A percentile compares a stretch with the other conserved stretches of the same genome.
Evolutionary conservation across 106 monocot species (phyloP).

Genomic region (Apostasia ramifera): DNA sequence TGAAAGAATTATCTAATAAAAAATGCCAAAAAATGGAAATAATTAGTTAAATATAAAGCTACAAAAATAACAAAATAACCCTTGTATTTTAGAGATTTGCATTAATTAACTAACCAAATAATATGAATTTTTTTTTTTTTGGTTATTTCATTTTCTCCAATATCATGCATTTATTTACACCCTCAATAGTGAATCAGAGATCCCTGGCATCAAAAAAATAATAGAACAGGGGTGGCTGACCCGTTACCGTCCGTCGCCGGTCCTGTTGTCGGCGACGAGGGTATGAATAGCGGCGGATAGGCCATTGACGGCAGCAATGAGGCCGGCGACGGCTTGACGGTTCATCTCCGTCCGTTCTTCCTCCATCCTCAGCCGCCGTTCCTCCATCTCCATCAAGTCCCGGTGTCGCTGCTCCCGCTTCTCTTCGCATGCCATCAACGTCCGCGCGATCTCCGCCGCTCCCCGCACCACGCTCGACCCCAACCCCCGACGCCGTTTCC

Average conservation of each 20-base stretch:
- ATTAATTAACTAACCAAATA: no score
- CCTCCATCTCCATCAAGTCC: constrained; percentile 67
- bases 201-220: no score
- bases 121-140: no score
- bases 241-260: constrained; percentile 5
- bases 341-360: constrained; percentile 50
- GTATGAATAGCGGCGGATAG: constrained; percentile 71
- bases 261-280: constrained; percentile 46
- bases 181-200: no score
- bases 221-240: background rate
- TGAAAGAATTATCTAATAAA: no score
- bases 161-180: no score
- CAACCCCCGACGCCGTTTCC: constrained; percentile 23
- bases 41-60: no score
- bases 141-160: no score
- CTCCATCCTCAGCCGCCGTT: constrained; percentile 64
- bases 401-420: constrained; percentile 73
- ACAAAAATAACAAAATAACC: no score
- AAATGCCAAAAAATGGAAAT: no score
- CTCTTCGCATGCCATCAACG: constrained; percentile 79
- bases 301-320: constrained; percentile 65
- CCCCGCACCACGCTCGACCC: constrained; percentile 61
- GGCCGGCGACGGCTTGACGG: constrained; percentile 50
- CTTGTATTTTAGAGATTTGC: no score
- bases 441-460: constrained; percentile 55